Conservation (phyloP, 2,329 filamentous ascomycete species). For the Truncatella angustata region DNA sequence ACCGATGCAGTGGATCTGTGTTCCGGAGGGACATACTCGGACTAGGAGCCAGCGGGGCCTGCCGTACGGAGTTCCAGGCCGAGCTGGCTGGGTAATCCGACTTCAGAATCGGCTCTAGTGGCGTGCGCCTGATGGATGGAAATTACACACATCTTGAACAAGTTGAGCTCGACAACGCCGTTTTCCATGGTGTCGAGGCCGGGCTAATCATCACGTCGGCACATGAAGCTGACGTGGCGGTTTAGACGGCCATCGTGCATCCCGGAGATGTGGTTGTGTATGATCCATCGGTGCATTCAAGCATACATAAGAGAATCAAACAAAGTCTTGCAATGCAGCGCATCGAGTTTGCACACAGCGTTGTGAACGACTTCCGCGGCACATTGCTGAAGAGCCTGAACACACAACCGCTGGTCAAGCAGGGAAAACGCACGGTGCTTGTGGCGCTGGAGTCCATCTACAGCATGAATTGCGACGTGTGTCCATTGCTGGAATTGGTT, state of each 20-base stretch:
- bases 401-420: slow-evolving; percentile 26
- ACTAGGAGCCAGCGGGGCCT: no score
- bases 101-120: background rate
- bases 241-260: slow-evolving; percentile 48
- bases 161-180: slow-evolving; percentile 1
- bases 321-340: slow-evolving; percentile 46
- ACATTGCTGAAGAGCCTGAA: slow-evolving; percentile 30
- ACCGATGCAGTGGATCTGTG: no score
- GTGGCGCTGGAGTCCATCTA: slow-evolving; percentile 41
- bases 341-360: slow-evolving; percentile 45
- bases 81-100: no score
- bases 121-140: background rate
- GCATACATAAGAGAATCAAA: slow-evolving; percentile 64
- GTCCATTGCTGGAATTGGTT: slow-evolving; percentile 36
- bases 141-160: slow-evolving; percentile 13
- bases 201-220: slow-evolving; percentile 62
- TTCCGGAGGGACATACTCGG: no score
- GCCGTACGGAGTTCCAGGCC: no score
- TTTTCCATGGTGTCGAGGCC: slow-evolving; percentile 56
- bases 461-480: slow-evolving; percentile 46
- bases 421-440: slow-evolving; percentile 32
- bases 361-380: slow-evolving; percentile 33
- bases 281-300: slow-evolving; percentile 67
- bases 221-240: slow-evolving; percentile 51
- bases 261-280: slow-evolving; percentile 57